Evolutionary conservation across 495 filamentous ascomycete genomes (phyloP).

Genomic region (Penicillium steckii): DNA sequence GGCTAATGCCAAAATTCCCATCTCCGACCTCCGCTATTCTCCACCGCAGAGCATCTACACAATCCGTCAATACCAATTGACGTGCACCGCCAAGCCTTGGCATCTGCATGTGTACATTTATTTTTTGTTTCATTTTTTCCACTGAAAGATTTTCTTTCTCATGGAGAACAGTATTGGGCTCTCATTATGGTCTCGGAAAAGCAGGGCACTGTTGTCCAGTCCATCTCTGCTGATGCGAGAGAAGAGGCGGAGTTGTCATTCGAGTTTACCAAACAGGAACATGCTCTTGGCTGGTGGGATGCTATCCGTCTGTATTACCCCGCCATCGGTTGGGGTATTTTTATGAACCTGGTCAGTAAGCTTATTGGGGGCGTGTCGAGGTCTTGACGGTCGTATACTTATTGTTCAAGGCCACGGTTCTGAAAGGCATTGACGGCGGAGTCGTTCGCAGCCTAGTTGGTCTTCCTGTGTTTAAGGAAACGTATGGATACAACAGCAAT

Average conservation of each 20-base stretch:
- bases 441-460: conserved; percentile 32
- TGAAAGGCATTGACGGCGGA: conserved; percentile 34
- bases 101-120: not conserved
- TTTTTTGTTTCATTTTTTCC: not conserved
- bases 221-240: conserved; percentile 1
- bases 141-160: not conserved
- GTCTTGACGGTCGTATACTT: not conserved
- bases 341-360: conserved; percentile 30
- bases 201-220: conserved; percentile 8
- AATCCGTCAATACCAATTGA: not conserved
- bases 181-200: conserved; percentile 11
- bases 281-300: conserved; percentile 27
- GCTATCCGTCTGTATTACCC: conserved; percentile 28
- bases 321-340: conserved; percentile 29
- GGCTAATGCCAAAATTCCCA: not conserved
- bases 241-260: conserved; percentile 24
- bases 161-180: too few species aligned
- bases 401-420: conserved; percentile 21
- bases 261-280: conserved; percentile 27
- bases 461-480: conserved; percentile 30
- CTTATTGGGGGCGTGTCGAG: not conserved
- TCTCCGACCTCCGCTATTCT: not conserved
- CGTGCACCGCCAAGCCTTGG: conserved; percentile 7
- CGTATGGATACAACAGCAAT: conserved; percentile 28
- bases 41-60: not conserved